phyloP scores from a whole-genome alignment of 352 stramenopile genomes.

The Blastocystis sp. region DNA sequence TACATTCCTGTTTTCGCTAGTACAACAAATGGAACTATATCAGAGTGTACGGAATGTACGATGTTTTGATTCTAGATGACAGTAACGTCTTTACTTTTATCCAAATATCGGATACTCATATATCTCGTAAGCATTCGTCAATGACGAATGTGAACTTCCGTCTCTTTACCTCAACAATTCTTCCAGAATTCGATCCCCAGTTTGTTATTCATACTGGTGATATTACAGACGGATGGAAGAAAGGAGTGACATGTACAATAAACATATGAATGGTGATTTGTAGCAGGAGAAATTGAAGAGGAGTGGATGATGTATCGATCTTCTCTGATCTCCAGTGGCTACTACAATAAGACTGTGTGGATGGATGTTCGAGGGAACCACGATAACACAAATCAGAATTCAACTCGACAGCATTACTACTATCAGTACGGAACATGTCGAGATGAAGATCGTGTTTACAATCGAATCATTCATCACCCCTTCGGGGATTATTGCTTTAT shows the following conservation, averaged over 20 bases:
- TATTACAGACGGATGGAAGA: slow-evolving; percentile 45
- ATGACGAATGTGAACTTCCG: slow-evolving; percentile 41
- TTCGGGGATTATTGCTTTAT: slow-evolving; percentile 55
- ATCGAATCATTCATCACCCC: not conserved
- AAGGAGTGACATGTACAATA: not conserved
- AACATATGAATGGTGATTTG: not conserved
- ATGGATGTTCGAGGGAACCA: slow-evolving; percentile 53
- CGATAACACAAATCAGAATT: slow-evolving; percentile 44
- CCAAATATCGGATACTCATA: slow-evolving; percentile 50
- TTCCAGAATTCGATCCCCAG: slow-evolving; percentile 21
- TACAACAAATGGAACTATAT: too few relatives aligned
- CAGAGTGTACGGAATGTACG: not conserved
- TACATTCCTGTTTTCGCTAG: too few relatives aligned
- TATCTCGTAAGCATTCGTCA: not conserved
- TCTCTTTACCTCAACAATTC: slow-evolving; percentile 34
- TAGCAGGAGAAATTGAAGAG: slow-evolving; percentile 50
- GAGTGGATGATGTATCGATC: slow-evolving; percentile 53
- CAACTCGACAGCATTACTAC: not conserved
- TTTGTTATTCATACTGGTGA: slow-evolving; percentile 47
- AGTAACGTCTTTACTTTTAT: slow-evolving; percentile 31
- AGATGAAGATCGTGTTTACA: slow-evolving; percentile 20
- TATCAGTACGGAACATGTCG: slow-evolving; percentile 35
- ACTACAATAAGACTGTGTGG: slow-evolving; percentile 52
- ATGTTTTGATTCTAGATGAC: slow-evolving; percentile 38
- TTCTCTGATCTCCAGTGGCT: not conserved